Percentiles rank a stretch among this genome's conserved stretches.
Conservation (phyloP, 2,329 filamentous ascomycete species). For the Aureobasidium sp. region DNA sequence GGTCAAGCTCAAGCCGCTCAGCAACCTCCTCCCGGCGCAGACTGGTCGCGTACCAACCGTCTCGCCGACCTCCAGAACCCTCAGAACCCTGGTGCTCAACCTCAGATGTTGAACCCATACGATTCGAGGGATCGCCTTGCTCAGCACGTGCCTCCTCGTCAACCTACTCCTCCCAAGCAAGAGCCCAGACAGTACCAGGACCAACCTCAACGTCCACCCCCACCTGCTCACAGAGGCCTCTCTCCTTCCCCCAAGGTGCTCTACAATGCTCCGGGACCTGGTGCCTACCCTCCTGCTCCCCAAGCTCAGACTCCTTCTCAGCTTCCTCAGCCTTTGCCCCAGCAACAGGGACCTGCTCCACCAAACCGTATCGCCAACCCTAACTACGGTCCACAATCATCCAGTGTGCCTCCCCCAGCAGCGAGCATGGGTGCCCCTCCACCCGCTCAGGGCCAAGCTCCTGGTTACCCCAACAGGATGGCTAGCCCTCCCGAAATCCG, state of each 20-base stretch:
- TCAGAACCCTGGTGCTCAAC: conserved; percentile 39
- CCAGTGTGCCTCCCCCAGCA: conserved; percentile 44
- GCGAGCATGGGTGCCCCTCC: conserved; percentile 40
- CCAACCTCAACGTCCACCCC: conserved; percentile 28
- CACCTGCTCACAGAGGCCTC: conserved; percentile 44
- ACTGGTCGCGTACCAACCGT: conserved; percentile 53
- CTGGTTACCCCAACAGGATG: conserved; percentile 59
- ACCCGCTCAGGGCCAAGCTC: conserved; percentile 45
- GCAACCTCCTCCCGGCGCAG: conserved; percentile 48
- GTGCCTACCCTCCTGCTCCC: conserved; percentile 6
- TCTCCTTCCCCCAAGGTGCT: conserved; percentile 53
- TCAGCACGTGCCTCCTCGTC: conserved; percentile 55
- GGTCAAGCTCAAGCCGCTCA: conserved; percentile 43
- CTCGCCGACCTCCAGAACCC: conserved; percentile 68
- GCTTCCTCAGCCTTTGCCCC: conserved; percentile 27
- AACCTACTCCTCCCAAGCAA: conserved; percentile 55
- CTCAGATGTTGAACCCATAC: conserved; percentile 71
- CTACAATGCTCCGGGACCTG: conserved; percentile 43
- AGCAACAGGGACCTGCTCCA: conserved; percentile 18
- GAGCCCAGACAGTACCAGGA: conserved; percentile 48
- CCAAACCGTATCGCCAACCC: conserved; percentile 35
- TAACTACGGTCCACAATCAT: conserved; percentile 34
- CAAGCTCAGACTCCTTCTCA: conserved; percentile 36
- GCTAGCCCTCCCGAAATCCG: conserved; percentile 76
- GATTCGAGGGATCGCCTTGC: conserved; percentile 68